Percentiles rank a stretch among this genome's conserved stretches.
phyloP scores from a whole-genome alignment of 345 rosid genomes.

The Moricandia moricandioides region DNA sequence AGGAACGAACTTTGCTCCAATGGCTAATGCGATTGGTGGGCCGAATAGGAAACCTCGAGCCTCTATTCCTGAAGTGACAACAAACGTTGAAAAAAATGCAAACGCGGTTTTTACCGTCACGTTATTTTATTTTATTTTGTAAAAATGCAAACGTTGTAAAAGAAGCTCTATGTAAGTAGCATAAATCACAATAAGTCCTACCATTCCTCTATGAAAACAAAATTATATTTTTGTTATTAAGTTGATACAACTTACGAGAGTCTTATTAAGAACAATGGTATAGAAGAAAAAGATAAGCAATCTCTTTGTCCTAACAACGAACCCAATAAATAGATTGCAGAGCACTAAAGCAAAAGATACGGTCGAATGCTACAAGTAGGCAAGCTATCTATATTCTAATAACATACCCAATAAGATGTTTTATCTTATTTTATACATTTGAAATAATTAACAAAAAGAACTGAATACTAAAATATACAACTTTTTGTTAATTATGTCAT shows the following conservation, averaged over 20 bases:
- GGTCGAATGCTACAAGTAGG: slow-evolving; percentile 18
- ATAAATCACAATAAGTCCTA: neutral
- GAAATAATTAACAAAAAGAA: neutral
- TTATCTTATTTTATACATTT: neutral
- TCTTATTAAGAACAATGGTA: neutral
- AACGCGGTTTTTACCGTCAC: no score
- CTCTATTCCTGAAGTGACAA: slow-evolving; percentile 66
- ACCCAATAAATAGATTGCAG: slow-evolving; percentile 31
- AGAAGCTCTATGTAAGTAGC: neutral
- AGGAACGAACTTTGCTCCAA: slow-evolving; percentile 97
- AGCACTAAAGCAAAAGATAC: slow-evolving; percentile 21
- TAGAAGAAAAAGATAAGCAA: neutral
- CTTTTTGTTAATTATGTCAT: neutral
- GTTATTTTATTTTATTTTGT: no score
- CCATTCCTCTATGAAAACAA: neutral
- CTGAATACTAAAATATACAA: neutral
- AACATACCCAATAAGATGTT: slow-evolving; percentile 7
- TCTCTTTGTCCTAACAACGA: slow-evolving; percentile 26
- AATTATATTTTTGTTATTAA: neutral
- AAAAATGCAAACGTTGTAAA: neutral
- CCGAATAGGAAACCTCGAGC: slow-evolving; percentile 97
- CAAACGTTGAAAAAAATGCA: neutral
- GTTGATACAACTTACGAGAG: neutral
- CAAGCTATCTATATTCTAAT: neutral
- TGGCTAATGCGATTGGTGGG: slow-evolving; percentile 93